Conservation (phyloP, 257 asterid species). For the Striga asiatica region DNA sequence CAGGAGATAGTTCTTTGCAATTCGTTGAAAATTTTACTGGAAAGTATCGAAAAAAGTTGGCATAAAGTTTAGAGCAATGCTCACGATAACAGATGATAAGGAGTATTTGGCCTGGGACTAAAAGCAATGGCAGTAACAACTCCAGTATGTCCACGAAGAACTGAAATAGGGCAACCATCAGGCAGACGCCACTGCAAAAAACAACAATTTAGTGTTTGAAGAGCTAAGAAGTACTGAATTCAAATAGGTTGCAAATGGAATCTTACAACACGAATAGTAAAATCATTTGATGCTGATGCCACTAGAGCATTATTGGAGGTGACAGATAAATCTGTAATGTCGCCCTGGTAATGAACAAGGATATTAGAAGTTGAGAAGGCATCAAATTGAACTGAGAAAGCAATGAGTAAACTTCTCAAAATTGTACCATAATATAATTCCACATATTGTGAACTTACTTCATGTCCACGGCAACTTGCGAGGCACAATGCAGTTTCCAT, state of each 20-base stretch:
- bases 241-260: slow-evolving; percentile 16
- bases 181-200: slow-evolving; percentile 90
- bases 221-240: slow-evolving; percentile 19
- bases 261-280: slow-evolving; percentile 92
- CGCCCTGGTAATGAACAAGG: slow-evolving; percentile 51
- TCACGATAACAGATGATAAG: slow-evolving; percentile 87
- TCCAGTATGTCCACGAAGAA: slow-evolving; percentile 91
- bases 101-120: slow-evolving; percentile 59
- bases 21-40: slow-evolving; percentile 3
- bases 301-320: slow-evolving; percentile 76
- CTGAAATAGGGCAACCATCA: slow-evolving; percentile 84
- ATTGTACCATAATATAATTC: slow-evolving; percentile 3
- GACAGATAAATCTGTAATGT: slow-evolving; percentile 90
- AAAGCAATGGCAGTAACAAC: slow-evolving; percentile 95
- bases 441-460: slow-evolving; percentile 40
- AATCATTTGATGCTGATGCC: slow-evolving; percentile 96
- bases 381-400: slow-evolving; percentile 7
- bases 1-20: neutral
- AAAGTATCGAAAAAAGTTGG: slow-evolving; percentile 5
- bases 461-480: slow-evolving; percentile 97
- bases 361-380: slow-evolving; percentile 1
- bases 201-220: slow-evolving; percentile 19
- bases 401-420: neutral
- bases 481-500: slow-evolving; percentile 98
- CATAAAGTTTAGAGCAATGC: slow-evolving; percentile 23